These are phyloP conservation scores for Fragosphaeria purpurea DNA, from an alignment of 2,329 filamentous ascomycete genomes.

Conservation along the genomic window DNA sequence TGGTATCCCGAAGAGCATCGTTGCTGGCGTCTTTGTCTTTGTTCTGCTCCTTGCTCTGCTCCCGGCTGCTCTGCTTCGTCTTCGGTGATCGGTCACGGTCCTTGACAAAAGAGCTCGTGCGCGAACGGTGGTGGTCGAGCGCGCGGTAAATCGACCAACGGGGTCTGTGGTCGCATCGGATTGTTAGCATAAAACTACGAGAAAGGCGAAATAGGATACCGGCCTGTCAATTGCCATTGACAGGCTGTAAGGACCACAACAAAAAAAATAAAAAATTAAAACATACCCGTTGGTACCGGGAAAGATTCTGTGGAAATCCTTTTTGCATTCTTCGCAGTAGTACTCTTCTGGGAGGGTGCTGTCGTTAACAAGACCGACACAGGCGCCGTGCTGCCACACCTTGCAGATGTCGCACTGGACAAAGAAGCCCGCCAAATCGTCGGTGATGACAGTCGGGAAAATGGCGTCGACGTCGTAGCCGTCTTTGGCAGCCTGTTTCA, in stretches of 20 bases:
- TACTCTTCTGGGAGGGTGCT: slow-evolving; percentile 91
- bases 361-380: slow-evolving; percentile 93
- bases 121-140: slow-evolving; percentile 45
- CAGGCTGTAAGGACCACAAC: background rate
- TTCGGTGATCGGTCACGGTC: slow-evolving; percentile 46
- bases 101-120: slow-evolving; percentile 57
- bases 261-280: background rate
- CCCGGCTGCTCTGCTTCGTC: slow-evolving; percentile 41
- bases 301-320: slow-evolving; percentile 79
- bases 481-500: slow-evolving; percentile 42
- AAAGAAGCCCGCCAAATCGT: slow-evolving; percentile 89
- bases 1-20: slow-evolving; percentile 1
- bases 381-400: slow-evolving; percentile 97
- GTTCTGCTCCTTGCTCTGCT: slow-evolving; percentile 34
- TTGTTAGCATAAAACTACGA: slow-evolving; percentile 25
- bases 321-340: slow-evolving; percentile 91
- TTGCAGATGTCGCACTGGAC: slow-evolving; percentile 97
- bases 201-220: background rate
- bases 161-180: slow-evolving; percentile 36
- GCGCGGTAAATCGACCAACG: slow-evolving; percentile 58
- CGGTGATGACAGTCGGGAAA: slow-evolving; percentile 54
- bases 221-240: background rate
- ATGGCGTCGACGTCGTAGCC: slow-evolving; percentile 48
- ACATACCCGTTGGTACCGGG: slow-evolving; percentile 76
- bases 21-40: background rate